These are phyloP conservation scores for Silene conica DNA, from an alignment of 148 eudicot genomes.

Conservation along the genomic window DNA sequence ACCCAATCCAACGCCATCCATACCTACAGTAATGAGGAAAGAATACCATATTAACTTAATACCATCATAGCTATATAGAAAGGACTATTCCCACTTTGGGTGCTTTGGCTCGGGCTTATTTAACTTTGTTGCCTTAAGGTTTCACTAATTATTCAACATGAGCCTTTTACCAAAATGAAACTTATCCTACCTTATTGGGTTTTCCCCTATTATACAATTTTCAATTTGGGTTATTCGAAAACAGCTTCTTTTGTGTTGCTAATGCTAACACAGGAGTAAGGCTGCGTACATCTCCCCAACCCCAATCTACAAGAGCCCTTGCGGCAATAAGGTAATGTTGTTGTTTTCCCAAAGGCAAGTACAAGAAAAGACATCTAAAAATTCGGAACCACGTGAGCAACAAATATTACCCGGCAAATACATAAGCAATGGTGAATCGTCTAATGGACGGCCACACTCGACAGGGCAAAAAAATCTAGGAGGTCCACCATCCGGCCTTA, in stretches of 20 bases:
- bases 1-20: conserved; percentile 95
- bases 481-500: conserved; percentile 82
- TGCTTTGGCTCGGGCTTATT: no score
- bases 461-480: conserved; percentile 88
- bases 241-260: no score
- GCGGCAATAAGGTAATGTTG: no score
- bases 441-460: conserved; percentile 65
- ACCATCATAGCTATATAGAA: no score
- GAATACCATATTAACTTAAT: neutral
- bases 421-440: conserved; percentile 72
- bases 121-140: no score
- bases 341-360: neutral
- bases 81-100: neutral
- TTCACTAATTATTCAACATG: no score
- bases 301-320: no score
- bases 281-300: no score
- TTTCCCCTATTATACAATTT: no score
- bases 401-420: conserved; percentile 80
- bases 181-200: neutral
- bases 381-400: neutral
- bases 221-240: no score
- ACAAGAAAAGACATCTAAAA: neutral
- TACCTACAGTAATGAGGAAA: conserved; percentile 44
- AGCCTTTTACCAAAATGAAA: neutral
- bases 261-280: no score